Base-by-base conservation (phyloP, 345 rosid species). In the Lepidium didymum region DNA sequence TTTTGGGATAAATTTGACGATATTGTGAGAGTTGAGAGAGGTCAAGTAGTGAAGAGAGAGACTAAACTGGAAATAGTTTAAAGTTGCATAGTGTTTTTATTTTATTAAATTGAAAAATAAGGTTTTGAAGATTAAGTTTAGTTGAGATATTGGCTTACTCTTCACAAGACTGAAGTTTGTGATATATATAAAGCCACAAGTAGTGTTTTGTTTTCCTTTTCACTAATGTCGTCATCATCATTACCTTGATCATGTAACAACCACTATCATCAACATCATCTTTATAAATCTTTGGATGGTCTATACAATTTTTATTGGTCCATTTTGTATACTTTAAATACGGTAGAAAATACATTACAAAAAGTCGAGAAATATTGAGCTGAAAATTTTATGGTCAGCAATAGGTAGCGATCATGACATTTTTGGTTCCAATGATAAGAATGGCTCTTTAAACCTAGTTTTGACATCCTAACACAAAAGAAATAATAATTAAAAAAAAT, bases 121-220 rank as follows among this genome's bases (percentile, higher is more conserved):
- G 72, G 35, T 50, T 23, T 41, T 51, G 51, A 60, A 46, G 64
- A 29, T 45, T 55, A 46, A 29, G 57, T 12, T 63, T 53, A 60
- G 52, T 11, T 61, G 33, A 64, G 58, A 41, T 38, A 38, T 57
- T 72, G 65, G 29, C 59, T 72, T 66, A 59, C 56, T 23, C 67
- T 51, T 35, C 52, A 65, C 55, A 73, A 50, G 61, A 60, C 15
- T 61, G 33, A 34, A 73, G 62, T 73, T 50, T 66, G 72, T 73
- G 77, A 73, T 66, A 50, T 66, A 73, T 73, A 73, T 58, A 73
- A 73, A 38, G 77, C 77, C 77, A 73, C 38, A 67, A 41, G 56
- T 14, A 58, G 72, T 15, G 34, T 51, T 73, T 33, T 50, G 33
- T 29, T 66, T 49, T 49, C 77, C 41, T 73, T 73, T 73, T 73